Evolutionary conservation across 148 eudicot genomes (phyloP).

Genomic region (Bassia scoparia): DNA sequence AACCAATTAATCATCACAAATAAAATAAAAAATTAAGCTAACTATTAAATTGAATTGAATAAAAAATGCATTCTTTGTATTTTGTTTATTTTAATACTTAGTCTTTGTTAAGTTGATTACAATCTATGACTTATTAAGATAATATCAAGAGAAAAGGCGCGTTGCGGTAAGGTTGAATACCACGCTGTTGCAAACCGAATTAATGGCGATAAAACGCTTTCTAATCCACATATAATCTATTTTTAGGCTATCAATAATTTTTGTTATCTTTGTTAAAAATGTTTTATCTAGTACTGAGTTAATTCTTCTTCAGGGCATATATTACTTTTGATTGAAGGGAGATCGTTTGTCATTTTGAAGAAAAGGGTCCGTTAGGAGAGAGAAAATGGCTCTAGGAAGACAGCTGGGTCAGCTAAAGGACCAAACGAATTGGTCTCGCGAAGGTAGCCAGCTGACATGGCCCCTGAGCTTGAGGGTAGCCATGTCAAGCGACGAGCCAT

Average conservation of each 20-base stretch:
- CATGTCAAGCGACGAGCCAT: slow-evolving; percentile 84
- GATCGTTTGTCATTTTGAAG: not conserved
- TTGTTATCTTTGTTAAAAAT: no score
- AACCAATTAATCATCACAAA: not conserved
- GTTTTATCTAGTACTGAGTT: not conserved
- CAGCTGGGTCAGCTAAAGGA: slow-evolving; percentile 94
- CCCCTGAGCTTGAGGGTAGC: slow-evolving; percentile 90
- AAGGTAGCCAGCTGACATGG: slow-evolving; percentile 81
- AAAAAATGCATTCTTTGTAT: not conserved
- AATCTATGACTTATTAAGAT: not conserved
- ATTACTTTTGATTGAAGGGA: not conserved
- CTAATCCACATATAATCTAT: not conserved
- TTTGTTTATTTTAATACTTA: not conserved
- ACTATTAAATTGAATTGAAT: not conserved
- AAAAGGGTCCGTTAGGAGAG: slow-evolving; percentile 6
- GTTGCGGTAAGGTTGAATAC: not conserved
- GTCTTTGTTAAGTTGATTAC: not conserved
- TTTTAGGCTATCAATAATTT: not conserved
- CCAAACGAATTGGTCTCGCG: slow-evolving; percentile 84
- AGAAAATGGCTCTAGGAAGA: slow-evolving; percentile 73
- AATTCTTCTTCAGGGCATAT: not conserved
- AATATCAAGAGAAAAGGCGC: not conserved
- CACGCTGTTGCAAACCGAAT: not conserved
- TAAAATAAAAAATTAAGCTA: not conserved
- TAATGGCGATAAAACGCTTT: not conserved